Base-by-base conservation (phyloP, 106 monocot genomes). In the Amphibolis antarctica region DNA sequence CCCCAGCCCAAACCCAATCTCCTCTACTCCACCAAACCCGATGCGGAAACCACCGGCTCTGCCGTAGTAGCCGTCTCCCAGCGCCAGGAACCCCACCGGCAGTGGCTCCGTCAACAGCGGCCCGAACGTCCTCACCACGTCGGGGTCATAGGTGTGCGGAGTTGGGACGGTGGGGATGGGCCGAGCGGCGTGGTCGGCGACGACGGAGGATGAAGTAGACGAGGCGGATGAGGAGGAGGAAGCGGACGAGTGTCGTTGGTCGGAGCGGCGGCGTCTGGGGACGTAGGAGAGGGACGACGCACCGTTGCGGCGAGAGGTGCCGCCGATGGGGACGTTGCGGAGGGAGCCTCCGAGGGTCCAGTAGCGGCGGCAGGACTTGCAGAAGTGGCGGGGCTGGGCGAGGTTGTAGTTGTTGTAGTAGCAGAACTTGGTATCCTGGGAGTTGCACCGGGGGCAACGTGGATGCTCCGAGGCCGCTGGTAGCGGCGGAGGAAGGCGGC, bases 341-440 rank as follows among this genome's bases (percentile, higher is more conserved):
- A 88, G 78, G 31, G 90, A 69, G 4, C 90, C 91, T 46, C 86
- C 86, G 56, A 86, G 83, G 10, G 91, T 91, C 91, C 91, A 91
- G 78, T 91, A 91, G 27, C 86, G 91, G 58, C 86, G 91, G 76
- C 91, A 91, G 26, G 86, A 59, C 42, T 76, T 69, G 78, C 91
- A 91, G 78, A 91, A 91, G 66, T 91, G 86, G 46, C 91, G 80
- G 26, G 89, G 89, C 71, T 86, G 86, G 12, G 85, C 69, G 21
- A 83, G 80, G 69, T 79, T 79, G 69, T 79, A 79, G 65, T 79
- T 79, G 57, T 79, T 79, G 62, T 78, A 78, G 78, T 78, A 78
- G 66, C 78, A 78, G 67, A 73, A 78, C 73, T 78, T 78, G 62
- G 72, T 79, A 63, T 79, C 69, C 18, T 36, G 70, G 5, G 88